Base-by-base conservation (phyloP, 495 filamentous ascomycete species). In the Pseudevernia furfuracea region DNA sequence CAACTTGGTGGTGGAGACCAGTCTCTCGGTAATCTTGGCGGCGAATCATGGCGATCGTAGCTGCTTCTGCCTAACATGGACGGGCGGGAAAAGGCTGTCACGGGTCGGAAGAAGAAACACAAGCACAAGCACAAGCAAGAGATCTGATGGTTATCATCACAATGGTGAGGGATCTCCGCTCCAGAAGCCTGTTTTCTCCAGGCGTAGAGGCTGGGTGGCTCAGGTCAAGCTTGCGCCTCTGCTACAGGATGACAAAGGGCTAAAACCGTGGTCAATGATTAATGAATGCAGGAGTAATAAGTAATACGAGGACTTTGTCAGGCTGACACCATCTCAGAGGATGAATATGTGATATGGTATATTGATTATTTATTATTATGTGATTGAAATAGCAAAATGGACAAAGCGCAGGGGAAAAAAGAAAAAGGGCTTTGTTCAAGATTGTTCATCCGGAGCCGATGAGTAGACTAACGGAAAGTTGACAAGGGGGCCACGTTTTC, bases 401-500 rank as follows among this genome's bases (percentile, higher is more conserved):
- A 21, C 1, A 21, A 49, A 48, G n/a, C 25, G 36, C 10, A 12
- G 39, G 39, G 21, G 19, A 12, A 34, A 12, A 21, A 34, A 36
- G 4, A 44, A 55, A 32, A 41, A 55, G 0, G 60, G 48, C 60
- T 62, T 52, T 34, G n/a, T n/a, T n/a, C n/a, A n/a, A n/a, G n/a
- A n/a, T n/a, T n/a, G n/a, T n/a, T 49, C 49, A 48, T 32, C 28
- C 17, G 28, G 37, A 41, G 43, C 39, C 37, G 61, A 63, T 36
- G 48, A 63, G 34, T 28, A 43, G 32, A 43, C 49, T 55, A 38
- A 56, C 2, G 60, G 15, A 30, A 34, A 41, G 12, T 59, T 53
- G 52, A 37, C 62, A 64, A 57, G 62, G 62, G 62, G 43, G 62
- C 62, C 62, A 64, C 62, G 62, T 64, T 64, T 59, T 59, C 48